Conservation (phyloP, 306 rosid genomes). For the Carpinus viminea region DNA sequence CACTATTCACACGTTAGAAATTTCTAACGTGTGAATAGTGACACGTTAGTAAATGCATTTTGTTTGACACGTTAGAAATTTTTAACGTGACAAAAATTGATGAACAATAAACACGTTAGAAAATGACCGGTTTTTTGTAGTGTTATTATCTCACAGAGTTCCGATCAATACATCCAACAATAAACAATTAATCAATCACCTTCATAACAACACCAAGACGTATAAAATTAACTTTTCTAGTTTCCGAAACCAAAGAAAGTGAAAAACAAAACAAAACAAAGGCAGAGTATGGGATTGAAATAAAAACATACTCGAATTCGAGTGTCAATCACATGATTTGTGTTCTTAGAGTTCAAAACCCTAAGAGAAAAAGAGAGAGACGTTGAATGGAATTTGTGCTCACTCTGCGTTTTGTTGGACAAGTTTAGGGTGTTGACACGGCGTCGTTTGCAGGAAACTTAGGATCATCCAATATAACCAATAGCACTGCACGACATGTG, state of each 20-base stretch:
- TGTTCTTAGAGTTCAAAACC: constrained; percentile 28
- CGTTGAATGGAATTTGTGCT: background rate
- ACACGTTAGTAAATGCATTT: too few relatives aligned
- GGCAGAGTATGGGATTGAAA: background rate
- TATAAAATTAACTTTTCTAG: too few relatives aligned
- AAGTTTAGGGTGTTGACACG: background rate
- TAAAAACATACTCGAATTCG: constrained; percentile 70
- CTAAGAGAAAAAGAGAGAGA: background rate
- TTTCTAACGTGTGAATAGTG: too few relatives aligned
- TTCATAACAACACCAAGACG: background rate
- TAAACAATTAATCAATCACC: background rate
- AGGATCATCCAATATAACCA: background rate
- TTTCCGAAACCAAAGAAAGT: background rate
- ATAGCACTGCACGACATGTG: background rate
- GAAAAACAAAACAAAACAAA: background rate
- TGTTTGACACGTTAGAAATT: too few relatives aligned
- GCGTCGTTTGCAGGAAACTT: background rate
- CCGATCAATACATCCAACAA: background rate
- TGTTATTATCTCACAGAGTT: background rate
- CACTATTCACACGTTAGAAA: too few relatives aligned
- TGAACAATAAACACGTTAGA: too few relatives aligned
- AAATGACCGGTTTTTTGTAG: too few relatives aligned
- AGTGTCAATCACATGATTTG: constrained; percentile 68
- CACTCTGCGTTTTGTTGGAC: background rate
- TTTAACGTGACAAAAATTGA: too few relatives aligned